Percentiles rank a stretch among this genome's conserved stretches.
Evolutionary conservation across 768 basidiomycete genomes (phyloP).

Genomic region (Termitomyces sp.): DNA sequence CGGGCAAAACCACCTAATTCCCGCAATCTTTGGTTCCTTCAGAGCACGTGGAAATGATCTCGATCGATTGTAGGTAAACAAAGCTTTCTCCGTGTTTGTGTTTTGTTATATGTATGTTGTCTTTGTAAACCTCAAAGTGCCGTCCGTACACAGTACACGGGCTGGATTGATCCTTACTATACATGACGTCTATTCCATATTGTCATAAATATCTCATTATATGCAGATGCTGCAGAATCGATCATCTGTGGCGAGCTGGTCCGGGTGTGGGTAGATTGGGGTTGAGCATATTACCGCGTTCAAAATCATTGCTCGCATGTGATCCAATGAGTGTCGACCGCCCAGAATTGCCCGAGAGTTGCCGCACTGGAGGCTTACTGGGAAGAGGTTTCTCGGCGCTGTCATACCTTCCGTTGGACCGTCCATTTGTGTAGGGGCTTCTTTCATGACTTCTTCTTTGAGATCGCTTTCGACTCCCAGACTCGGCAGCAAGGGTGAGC

Average conservation of each 20-base stretch:
- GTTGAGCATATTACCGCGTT: constrained; percentile 38
- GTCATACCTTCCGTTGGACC: constrained; percentile 9
- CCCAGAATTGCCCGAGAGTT: constrained; percentile 24
- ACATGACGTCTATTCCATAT: neutral
- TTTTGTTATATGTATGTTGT: no score
- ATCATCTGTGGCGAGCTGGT: constrained; percentile 17
- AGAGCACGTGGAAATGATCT: constrained; percentile 1
- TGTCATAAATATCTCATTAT: neutral
- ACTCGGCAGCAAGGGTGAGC: constrained; percentile 14
- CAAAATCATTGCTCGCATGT: constrained; percentile 26
- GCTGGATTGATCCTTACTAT: constrained; percentile 1
- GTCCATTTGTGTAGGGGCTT: constrained; percentile 13
- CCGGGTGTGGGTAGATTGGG: constrained; percentile 24
- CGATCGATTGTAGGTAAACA: no score
- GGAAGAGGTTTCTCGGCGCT: constrained; percentile 20
- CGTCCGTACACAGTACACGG: neutral
- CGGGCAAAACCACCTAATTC: neutral
- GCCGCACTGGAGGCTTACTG: constrained; percentile 21
- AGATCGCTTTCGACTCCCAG: constrained; percentile 7
- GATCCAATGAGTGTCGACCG: constrained; percentile 27
- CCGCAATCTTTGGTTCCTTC: neutral
- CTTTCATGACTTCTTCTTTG: constrained; percentile 5
- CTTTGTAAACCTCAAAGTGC: no score
- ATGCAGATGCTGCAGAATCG: constrained; percentile 4
- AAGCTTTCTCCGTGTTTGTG: neutral